Conservation (phyloP, 768 basidiomycete genomes). For the Psilocybe sp. region DNA sequence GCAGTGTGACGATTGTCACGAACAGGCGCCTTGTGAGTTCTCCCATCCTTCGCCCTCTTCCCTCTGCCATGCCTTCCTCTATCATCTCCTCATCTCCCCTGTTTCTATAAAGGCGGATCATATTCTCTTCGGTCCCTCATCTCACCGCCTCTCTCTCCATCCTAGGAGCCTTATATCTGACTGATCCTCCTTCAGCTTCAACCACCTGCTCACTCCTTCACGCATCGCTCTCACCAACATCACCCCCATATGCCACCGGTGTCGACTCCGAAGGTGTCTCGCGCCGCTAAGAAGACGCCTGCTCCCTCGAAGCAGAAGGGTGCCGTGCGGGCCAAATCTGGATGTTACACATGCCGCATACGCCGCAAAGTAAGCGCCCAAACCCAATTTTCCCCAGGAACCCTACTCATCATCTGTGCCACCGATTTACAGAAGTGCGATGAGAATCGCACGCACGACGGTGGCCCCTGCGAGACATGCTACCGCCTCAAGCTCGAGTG, state of each 20-base stretch:
- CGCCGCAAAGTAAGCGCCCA: constrained; percentile 67
- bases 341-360: constrained; percentile 87
- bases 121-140: no score
- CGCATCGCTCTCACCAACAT: no score
- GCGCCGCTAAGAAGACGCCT: constrained; percentile 32
- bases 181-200: no score
- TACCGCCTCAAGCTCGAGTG: constrained; percentile 80
- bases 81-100: no score
- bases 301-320: constrained; percentile 75
- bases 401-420: constrained; percentile 6
- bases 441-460: constrained; percentile 49
- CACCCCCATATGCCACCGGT: constrained; percentile 19
- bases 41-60: no score
- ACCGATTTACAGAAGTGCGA: constrained; percentile 70
- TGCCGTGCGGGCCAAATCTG: constrained; percentile 81
- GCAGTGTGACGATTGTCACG: no score
- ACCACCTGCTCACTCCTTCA: no score
- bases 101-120: no score
- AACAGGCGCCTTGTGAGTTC: no score
- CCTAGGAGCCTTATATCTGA: no score
- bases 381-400: constrained; percentile 1
- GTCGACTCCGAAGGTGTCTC: constrained; percentile 39
- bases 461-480: constrained; percentile 73
- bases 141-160: no score
- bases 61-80: no score